Percentiles rank a stretch among this genome's conserved stretches.
These are phyloP conservation scores for Aspergillus niger DNA, from an alignment of 2,329 filamentous ascomycete genomes.

Conservation along the genomic window DNA sequence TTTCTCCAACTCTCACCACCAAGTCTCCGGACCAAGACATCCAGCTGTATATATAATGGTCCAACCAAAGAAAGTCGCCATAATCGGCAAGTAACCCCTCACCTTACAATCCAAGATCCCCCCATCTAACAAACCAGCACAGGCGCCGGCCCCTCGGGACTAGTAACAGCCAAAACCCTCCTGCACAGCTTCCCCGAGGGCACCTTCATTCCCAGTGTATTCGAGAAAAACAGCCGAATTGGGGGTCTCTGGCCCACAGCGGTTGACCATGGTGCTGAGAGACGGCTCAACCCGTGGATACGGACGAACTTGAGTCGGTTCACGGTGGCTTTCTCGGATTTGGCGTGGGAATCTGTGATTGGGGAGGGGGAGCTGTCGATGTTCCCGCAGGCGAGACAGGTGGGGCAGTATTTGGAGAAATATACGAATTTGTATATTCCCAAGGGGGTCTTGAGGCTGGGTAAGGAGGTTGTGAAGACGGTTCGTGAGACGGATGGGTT, in stretches of 20 bases:
- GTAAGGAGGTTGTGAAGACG: constrained; percentile 44
- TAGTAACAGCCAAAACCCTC: constrained; percentile 72
- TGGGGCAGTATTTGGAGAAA: constrained; percentile 69
- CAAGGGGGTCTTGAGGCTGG: constrained; percentile 51
- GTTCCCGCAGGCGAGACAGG: constrained; percentile 75
- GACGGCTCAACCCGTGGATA: constrained; percentile 60
- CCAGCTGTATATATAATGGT: constrained; percentile 12
- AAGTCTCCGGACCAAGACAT: not conserved
- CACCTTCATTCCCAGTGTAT: constrained; percentile 68
- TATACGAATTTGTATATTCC: constrained; percentile 64
- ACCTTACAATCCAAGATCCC: too few species aligned
- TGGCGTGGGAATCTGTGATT: constrained; percentile 64
- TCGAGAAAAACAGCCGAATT: constrained; percentile 65
- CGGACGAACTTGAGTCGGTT: constrained; percentile 71
- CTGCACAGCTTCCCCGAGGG: constrained; percentile 58
- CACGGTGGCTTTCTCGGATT: constrained; percentile 64
- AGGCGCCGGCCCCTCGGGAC: constrained; percentile 70
- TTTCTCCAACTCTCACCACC: not conserved
- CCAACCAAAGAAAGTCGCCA: constrained; percentile 53
- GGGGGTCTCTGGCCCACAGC: constrained; percentile 72
- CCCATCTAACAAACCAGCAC: not conserved
- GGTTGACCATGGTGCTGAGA: not conserved
- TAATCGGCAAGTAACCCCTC: constrained; percentile 45
- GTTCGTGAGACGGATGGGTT: constrained; percentile 34
- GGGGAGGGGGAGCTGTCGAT: constrained; percentile 53